phyloP scores from a whole-genome alignment of 2,329 filamentous ascomycete species.

The Zymoseptoria pseudotritici region DNA sequence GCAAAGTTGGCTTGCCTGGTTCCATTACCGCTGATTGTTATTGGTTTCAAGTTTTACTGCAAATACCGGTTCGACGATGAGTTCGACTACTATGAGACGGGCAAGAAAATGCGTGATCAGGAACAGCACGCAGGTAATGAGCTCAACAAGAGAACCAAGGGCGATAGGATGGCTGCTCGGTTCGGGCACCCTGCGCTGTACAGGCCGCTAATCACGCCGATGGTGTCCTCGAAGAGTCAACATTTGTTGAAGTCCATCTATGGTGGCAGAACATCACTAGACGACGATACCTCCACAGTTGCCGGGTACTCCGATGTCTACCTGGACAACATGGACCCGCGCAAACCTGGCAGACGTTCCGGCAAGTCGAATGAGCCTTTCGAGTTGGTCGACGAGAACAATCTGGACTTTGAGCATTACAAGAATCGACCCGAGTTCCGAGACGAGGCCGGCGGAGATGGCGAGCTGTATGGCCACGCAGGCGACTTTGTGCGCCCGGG shows the following conservation, averaged over 20 bases:
- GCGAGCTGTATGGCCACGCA: constrained; percentile 49
- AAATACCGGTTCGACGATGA: constrained; percentile 65
- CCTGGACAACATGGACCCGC: constrained; percentile 67
- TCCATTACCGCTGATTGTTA: constrained; percentile 69
- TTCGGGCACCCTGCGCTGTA: constrained; percentile 91
- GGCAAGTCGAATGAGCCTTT: constrained; percentile 51
- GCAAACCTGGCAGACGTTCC: constrained; percentile 48
- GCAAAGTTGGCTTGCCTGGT: constrained; percentile 57
- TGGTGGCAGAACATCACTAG: constrained; percentile 60
- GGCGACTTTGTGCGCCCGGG: constrained; percentile 54
- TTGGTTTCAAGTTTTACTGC: constrained; percentile 85
- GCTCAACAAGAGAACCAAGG: constrained; percentile 36
- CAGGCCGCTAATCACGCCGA: constrained; percentile 81
- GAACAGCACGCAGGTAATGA: constrained; percentile 28
- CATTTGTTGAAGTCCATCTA: constrained; percentile 82
- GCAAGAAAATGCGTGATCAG: constrained; percentile 44
- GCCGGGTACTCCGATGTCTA: constrained; percentile 79
- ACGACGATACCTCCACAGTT: constrained; percentile 53
- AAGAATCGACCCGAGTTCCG: constrained; percentile 85
- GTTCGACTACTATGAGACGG: constrained; percentile 71
- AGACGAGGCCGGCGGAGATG: constrained; percentile 72
- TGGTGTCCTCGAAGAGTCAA: constrained; percentile 88
- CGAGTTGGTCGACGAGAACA: constrained; percentile 78
- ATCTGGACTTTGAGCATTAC: constrained; percentile 85
- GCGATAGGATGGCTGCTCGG: constrained; percentile 63